phyloP scores from a whole-genome alignment of 495 filamentous ascomycete genomes.

The Aspergillus wentii region DNA sequence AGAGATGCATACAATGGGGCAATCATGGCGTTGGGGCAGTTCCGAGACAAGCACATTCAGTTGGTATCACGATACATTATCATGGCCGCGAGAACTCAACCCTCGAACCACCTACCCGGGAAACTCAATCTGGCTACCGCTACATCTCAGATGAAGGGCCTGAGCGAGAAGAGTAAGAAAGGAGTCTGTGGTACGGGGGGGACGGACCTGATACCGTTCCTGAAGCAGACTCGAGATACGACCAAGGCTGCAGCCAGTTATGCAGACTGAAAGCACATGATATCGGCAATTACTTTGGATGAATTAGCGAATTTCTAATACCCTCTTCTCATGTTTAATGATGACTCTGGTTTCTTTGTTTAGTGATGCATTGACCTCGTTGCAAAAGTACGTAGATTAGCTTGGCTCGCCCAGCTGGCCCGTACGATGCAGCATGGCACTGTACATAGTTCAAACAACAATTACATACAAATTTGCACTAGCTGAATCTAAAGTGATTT shows the following conservation, averaged over 20 bases:
- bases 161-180: conserved; percentile 4
- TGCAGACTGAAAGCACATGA: no score
- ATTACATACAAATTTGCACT: no score
- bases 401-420: no score
- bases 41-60: conserved; percentile 80
- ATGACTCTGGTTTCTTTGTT: no score
- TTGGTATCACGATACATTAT: conserved; percentile 87
- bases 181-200: conserved; percentile 78
- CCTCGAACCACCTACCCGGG: not conserved
- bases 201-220: conserved; percentile 79
- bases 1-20: conserved; percentile 72
- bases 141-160: conserved; percentile 10
- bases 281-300: no score
- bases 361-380: no score
- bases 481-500: no score
- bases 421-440: no score
- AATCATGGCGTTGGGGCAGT: conserved; percentile 65
- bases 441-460: no score
- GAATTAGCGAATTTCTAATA: no score
- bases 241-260: conserved; percentile 42
- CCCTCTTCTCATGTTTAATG: no score
- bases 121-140: conserved; percentile 20
- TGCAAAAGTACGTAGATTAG: no score
- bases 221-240: conserved; percentile 86
- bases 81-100: conserved; percentile 22